These are phyloP conservation scores for Boletus holoroseus DNA, from an alignment of 1,284 basidiomycete genomes.

Conservation along the genomic window DNA sequence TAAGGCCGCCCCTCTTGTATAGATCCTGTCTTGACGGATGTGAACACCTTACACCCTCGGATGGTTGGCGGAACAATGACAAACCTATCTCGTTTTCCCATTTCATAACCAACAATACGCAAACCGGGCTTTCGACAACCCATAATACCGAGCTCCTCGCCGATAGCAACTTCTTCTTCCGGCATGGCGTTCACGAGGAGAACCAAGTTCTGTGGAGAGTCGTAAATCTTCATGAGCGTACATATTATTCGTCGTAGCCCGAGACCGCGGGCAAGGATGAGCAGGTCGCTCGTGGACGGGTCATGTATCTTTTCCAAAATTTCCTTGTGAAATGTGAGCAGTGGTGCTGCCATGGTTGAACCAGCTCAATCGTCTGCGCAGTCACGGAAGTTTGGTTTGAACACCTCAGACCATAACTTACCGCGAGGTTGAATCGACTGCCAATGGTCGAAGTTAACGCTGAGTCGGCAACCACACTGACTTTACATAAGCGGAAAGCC, in stretches of 20 bases:
- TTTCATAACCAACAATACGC: constrained; percentile 81
- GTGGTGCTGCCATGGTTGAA: constrained; percentile 24
- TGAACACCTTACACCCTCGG: background rate
- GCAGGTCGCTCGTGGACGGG: constrained; percentile 75
- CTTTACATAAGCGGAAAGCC: too few relatives aligned
- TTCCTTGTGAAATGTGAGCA: constrained; percentile 61
- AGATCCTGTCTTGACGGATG: constrained; percentile 60
- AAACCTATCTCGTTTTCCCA: constrained; percentile 73
- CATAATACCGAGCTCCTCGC: constrained; percentile 89
- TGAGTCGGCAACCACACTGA: too few relatives aligned
- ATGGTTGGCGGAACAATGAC: background rate
- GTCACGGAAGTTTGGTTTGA: background rate
- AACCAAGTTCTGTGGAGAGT: constrained; percentile 80
- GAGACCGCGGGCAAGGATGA: constrained; percentile 83
- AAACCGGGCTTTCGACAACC: constrained; percentile 86
- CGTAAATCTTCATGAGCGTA: constrained; percentile 87
- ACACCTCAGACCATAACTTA: background rate
- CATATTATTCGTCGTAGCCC: constrained; percentile 79
- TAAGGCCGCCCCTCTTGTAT: constrained; percentile 83
- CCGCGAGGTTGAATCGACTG: background rate
- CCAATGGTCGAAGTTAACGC: background rate
- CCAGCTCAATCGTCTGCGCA: background rate
- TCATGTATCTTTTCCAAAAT: constrained; percentile 67
- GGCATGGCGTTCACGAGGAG: constrained; percentile 83
- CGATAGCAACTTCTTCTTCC: constrained; percentile 88